Evolutionary conservation across 176 grass and related monocot species (phyloP).

Genomic region (Triticum urartu): DNA sequence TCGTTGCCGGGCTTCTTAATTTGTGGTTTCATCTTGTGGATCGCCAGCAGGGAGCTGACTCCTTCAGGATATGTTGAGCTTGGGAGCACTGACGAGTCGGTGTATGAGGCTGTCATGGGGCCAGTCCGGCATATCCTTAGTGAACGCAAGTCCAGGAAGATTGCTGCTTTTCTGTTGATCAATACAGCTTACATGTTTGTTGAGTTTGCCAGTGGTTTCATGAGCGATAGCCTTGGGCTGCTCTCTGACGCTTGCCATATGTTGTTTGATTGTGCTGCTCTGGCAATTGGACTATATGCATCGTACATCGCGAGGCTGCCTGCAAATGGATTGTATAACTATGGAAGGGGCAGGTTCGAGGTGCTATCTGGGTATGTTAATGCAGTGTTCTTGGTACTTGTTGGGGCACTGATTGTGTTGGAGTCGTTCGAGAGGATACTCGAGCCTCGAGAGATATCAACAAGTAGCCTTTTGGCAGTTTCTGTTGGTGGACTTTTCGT

Average conservation of each 20-base stretch:
- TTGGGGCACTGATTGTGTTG: conserved; percentile 73
- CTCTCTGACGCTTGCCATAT: conserved; percentile 98
- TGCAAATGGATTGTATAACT: conserved; percentile 85
- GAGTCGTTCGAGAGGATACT: conserved; percentile 94
- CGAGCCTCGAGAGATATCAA: conserved; percentile 93
- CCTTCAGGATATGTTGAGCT: conserved; percentile 52
- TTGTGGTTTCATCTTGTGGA: conserved; percentile 75
- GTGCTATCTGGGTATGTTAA: conserved; percentile 97
- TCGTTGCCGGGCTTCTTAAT: conserved; percentile 70
- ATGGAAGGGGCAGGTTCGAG: conserved; percentile 88
- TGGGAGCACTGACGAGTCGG: conserved; percentile 54
- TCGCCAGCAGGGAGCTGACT: conserved; percentile 58
- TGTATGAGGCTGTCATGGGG: conserved; percentile 65
- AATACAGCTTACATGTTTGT: conserved; percentile 93
- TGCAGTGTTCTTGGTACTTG: conserved; percentile 91
- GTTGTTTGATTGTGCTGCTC: conserved; percentile 91
- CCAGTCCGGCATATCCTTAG: conserved; percentile 83
- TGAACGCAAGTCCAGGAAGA: conserved; percentile 83
- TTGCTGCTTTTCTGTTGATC: conserved; percentile 83
- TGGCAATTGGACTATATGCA: conserved; percentile 88
- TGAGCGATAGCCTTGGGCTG: conserved; percentile 93
- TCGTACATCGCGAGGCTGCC: conserved; percentile 88
- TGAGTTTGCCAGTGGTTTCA: conserved; percentile 82
- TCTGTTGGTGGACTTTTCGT: conserved; percentile 86
- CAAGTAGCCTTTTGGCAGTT: conserved; percentile 79